Base-by-base conservation (phyloP, 2,329 filamentous ascomycete genomes). In the Dothideomycetes sp. region DNA sequence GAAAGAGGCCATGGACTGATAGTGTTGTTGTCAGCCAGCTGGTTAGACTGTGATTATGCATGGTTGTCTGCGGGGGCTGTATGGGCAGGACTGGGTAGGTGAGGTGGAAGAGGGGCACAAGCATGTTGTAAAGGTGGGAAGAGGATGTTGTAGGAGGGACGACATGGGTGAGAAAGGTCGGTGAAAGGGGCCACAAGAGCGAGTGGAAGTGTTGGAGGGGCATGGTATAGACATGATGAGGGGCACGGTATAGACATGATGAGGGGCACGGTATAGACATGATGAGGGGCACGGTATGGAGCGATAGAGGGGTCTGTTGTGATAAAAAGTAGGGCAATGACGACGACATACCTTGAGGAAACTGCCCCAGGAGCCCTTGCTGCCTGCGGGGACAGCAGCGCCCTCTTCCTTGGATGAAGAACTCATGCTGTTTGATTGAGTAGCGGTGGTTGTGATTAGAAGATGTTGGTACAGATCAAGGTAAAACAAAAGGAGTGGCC, bases 1-100 rank as follows among this genome's bases (percentile, higher is more conserved):
- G 56, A 73, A 70, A 5, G 69, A 69, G 8, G 69, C 64, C 34
- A 73, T 66, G 36, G 68, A 70, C 66, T 69, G 38, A 27, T n/a
- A n/a, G n/a, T 42, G 22, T 40, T 44, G 37, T 45, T 38, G n/a
- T 41, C 30, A 22, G 14, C 3, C 4, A 7, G 38, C 11, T n/a
- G n/a, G n/a, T n/a, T n/a, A n/a, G n/a, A n/a, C n/a, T n/a, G n/a
- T n/a, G n/a, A n/a, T n/a, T n/a, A n/a, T n/a, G n/a, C n/a, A n/a
- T n/a, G n/a, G n/a, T n/a, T n/a, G n/a, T n/a, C n/a, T n/a, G n/a
- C n/a, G n/a, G n/a, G n/a, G n/a, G n/a, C n/a, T n/a, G n/a, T n/a
- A n/a, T n/a, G n/a, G n/a, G n/a, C n/a, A n/a, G n/a, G n/a, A n/a
- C n/a, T n/a, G n/a, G n/a, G n/a, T n/a, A n/a, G n/a, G n/a, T n/a